Conservation (phyloP, 495 filamentous ascomycete genomes). For the Penicillium fimorum region DNA sequence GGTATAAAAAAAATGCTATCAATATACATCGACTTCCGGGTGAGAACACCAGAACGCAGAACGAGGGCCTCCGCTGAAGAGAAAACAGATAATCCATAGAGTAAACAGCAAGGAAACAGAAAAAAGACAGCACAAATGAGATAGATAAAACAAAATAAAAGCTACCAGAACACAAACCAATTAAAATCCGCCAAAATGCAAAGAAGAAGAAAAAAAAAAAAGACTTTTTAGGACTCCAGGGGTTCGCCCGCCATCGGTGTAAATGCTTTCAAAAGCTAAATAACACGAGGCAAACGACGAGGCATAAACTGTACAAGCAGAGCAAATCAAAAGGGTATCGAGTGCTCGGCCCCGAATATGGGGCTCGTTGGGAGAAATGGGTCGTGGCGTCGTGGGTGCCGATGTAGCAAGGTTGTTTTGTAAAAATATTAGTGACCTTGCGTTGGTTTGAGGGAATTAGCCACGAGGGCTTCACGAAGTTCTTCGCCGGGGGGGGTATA, state of each 20-base stretch:
- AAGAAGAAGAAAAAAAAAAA: slow-evolving; percentile 19
- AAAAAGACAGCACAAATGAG: slow-evolving; percentile 7
- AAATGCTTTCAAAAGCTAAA: slow-evolving; percentile 27
- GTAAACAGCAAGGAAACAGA: slow-evolving; percentile 9
- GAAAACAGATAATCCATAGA: slow-evolving; percentile 10
- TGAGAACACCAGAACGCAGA: slow-evolving; percentile 22
- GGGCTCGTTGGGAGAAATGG: slow-evolving; percentile 19
- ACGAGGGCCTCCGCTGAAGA: slow-evolving; percentile 19
- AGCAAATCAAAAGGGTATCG: slow-evolving; percentile 35
- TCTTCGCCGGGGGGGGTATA: neutral
- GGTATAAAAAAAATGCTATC: slow-evolving; percentile 23
- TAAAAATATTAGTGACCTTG: slow-evolving; percentile 10
- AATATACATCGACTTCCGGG: slow-evolving; percentile 31
- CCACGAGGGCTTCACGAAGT: neutral
- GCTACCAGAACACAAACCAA: slow-evolving; percentile 5
- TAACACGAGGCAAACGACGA: slow-evolving; percentile 28
- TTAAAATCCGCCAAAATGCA: slow-evolving; percentile 21
- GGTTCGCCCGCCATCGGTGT: slow-evolving; percentile 28
- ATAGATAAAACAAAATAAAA: slow-evolving; percentile 6
- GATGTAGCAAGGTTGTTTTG: slow-evolving; percentile 10
- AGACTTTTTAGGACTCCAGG: slow-evolving; percentile 30
- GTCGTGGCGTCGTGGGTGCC: slow-evolving; percentile 19
- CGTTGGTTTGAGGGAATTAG: neutral
- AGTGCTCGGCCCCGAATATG: slow-evolving; percentile 23
- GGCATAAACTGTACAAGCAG: slow-evolving; percentile 30